A percentile compares a stretch with the other conserved stretches of the same genome.
These are phyloP conservation scores for Triticum turgidum DNA, from an alignment of 176 grass and related monocot genomes.

Conservation along the genomic window DNA sequence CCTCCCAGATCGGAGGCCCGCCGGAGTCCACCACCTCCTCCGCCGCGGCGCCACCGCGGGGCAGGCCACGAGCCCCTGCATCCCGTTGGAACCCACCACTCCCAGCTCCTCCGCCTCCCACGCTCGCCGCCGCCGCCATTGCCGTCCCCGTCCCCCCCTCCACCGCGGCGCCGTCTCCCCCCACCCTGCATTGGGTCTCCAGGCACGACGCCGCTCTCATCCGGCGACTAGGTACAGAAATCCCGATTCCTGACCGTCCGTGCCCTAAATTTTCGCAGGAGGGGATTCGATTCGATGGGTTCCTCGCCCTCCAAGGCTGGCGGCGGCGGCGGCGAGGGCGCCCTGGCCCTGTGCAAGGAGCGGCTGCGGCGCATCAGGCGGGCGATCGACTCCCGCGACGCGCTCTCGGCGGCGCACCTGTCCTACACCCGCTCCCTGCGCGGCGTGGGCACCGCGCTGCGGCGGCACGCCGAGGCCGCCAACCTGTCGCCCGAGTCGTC, in stretches of 20 bases:
- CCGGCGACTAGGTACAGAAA: not conserved
- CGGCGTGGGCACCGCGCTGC: conserved; percentile 55
- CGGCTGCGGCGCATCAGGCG: conserved; percentile 64
- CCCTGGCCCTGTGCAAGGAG: conserved; percentile 84
- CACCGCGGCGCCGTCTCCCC: not conserved
- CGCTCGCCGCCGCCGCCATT: not conserved
- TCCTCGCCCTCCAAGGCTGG: conserved; percentile 71
- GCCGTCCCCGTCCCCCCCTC: not conserved
- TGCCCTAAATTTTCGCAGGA: not conserved
- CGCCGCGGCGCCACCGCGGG: not conserved
- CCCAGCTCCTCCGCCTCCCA: not conserved
- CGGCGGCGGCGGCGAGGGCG: conserved; percentile 50
- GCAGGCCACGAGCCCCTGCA: not conserved
- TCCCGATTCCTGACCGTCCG: not conserved
- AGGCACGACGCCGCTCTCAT: not conserved
- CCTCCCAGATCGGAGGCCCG: not conserved
- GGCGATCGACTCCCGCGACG: conserved; percentile 71
- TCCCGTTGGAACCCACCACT: not conserved
- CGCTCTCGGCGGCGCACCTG: conserved; percentile 77
- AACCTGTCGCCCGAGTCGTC: conserved; percentile 67
- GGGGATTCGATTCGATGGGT: not conserved
- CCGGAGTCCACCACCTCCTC: not conserved
- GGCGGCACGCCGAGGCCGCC: conserved; percentile 67
- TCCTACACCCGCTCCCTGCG: conserved; percentile 77
- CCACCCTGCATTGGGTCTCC: not conserved